These are phyloP conservation scores for Lichtheimia ramosa DNA, from an alignment of 371 early-diverging fungal species.

Conservation along the genomic window DNA sequence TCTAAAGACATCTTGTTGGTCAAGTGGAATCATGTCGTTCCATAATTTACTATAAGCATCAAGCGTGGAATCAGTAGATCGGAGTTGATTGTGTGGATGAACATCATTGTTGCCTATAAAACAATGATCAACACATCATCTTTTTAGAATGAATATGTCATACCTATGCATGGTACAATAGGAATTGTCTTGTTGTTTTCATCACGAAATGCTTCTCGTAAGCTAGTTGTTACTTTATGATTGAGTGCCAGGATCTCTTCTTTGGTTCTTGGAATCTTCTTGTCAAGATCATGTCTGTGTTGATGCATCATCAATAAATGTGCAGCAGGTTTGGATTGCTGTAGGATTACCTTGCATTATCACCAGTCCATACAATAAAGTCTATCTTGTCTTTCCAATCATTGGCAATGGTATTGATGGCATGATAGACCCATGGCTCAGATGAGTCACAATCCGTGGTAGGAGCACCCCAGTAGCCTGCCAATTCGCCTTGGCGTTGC, in stretches of 20 bases:
- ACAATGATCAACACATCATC: background rate
- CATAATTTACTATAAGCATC: slow-evolving; percentile 52
- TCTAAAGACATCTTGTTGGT: slow-evolving; percentile 57
- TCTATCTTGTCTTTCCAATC: slow-evolving; percentile 58
- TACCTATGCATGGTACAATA: slow-evolving; percentile 52
- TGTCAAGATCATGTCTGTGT: slow-evolving; percentile 68
- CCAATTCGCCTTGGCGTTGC: slow-evolving; percentile 21
- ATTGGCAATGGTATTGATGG: slow-evolving; percentile 57
- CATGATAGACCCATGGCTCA: slow-evolving; percentile 56
- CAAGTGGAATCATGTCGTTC: slow-evolving; percentile 53
- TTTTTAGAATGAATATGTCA: slow-evolving; percentile 8
- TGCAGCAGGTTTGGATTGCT: no score
- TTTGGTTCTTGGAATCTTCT: slow-evolving; percentile 53
- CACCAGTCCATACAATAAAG: slow-evolving; percentile 81
- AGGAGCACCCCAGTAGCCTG: slow-evolving; percentile 61
- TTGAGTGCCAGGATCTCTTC: slow-evolving; percentile 57
- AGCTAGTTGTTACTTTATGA: slow-evolving; percentile 17
- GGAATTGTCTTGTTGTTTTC: slow-evolving; percentile 26
- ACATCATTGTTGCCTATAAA: slow-evolving; percentile 75
- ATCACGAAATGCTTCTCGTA: slow-evolving; percentile 17
- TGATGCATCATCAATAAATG: slow-evolving; percentile 11
- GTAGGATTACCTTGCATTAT: slow-evolving; percentile 57
- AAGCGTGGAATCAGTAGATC: background rate
- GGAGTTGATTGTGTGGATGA: slow-evolving; percentile 63
- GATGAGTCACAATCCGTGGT: slow-evolving; percentile 71